Percentiles rank a stretch among this genome's conserved stretches.
These are phyloP conservation scores for Hyphodiscus sp. DNA, from an alignment of 2,329 filamentous ascomycete species.

Conservation along the genomic window DNA sequence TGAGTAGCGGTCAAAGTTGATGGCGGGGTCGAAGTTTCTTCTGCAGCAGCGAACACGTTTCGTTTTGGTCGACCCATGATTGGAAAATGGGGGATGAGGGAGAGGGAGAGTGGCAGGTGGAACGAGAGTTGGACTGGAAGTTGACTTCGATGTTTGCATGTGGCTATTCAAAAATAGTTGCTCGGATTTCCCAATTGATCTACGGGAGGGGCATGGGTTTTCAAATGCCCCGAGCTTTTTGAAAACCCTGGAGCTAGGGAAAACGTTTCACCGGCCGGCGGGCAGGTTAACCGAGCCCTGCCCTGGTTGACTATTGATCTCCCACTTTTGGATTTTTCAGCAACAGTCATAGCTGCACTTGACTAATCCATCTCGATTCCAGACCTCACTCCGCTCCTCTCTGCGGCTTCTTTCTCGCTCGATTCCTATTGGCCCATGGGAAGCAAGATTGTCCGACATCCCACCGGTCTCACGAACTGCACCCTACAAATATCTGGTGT, in stretches of 20 bases:
- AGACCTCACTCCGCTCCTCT: background rate
- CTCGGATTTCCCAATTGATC: background rate
- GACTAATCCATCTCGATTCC: background rate
- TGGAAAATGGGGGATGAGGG: background rate
- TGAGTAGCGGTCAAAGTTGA: conserved; percentile 53
- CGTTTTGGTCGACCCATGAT: conserved; percentile 70
- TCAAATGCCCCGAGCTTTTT: background rate
- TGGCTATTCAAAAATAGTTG: background rate
- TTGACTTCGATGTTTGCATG: too few relatives aligned
- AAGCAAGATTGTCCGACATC: background rate
- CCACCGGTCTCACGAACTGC: background rate
- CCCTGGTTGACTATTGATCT: background rate
- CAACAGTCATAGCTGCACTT: background rate
- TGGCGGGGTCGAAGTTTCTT: conserved; percentile 59
- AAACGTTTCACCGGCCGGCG: background rate
- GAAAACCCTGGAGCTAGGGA: background rate
- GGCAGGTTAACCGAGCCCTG: background rate
- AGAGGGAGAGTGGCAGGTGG: too few relatives aligned
- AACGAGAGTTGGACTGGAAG: too few relatives aligned
- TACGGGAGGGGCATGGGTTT: too few relatives aligned
- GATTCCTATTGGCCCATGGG: background rate
- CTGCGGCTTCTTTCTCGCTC: background rate
- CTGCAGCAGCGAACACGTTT: conserved; percentile 68
- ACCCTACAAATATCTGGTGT: background rate
- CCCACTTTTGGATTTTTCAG: background rate